A percentile compares a stretch with the other conserved stretches of the same genome.
Evolutionary conservation across 352 stramenopile species (phyloP).

Genomic region (Phytophthora boehmeriae): DNA sequence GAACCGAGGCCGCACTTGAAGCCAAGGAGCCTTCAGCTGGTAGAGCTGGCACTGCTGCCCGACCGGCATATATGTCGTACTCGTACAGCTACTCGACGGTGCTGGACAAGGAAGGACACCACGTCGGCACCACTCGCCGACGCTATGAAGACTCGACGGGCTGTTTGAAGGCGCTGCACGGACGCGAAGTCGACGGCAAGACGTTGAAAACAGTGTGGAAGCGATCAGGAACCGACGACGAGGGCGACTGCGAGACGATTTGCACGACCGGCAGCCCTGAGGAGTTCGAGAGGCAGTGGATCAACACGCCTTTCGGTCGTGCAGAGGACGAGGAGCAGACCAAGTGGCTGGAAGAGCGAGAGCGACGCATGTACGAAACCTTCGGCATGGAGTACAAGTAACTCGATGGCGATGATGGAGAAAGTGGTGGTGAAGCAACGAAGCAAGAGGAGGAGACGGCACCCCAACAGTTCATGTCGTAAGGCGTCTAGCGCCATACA

Average conservation of each 20-base stretch:
- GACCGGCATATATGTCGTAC: constrained; percentile 56
- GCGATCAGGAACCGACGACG: constrained; percentile 49
- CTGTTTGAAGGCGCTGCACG: constrained; percentile 69
- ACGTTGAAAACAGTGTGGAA: constrained; percentile 66
- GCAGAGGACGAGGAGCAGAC: constrained; percentile 43
- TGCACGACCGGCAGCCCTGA: constrained; percentile 44
- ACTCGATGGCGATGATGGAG: constrained; percentile 13
- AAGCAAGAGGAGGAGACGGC: constrained; percentile 78
- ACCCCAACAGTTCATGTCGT: constrained; percentile 38
- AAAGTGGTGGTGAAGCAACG: constrained; percentile 41
- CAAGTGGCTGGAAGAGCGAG: constrained; percentile 33
- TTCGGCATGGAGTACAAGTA: constrained; percentile 47
- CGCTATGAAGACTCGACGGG: constrained; percentile 82
- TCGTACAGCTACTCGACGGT: constrained; percentile 70
- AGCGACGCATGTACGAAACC: constrained; percentile 34
- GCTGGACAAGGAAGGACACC: constrained; percentile 62
- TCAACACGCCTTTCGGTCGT: constrained; percentile 67
- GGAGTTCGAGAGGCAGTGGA: constrained; percentile 72
- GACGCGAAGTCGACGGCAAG: constrained; percentile 70
- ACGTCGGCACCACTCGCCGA: constrained; percentile 55
- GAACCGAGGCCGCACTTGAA: constrained; percentile 19
- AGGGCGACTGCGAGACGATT: constrained; percentile 58
- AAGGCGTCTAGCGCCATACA: too few relatives aligned
- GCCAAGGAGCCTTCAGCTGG: constrained; percentile 27
- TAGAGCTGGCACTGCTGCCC: constrained; percentile 15